Base-by-base conservation (phyloP, 495 filamentous ascomycete species). In the Penicillium turbatum region DNA sequence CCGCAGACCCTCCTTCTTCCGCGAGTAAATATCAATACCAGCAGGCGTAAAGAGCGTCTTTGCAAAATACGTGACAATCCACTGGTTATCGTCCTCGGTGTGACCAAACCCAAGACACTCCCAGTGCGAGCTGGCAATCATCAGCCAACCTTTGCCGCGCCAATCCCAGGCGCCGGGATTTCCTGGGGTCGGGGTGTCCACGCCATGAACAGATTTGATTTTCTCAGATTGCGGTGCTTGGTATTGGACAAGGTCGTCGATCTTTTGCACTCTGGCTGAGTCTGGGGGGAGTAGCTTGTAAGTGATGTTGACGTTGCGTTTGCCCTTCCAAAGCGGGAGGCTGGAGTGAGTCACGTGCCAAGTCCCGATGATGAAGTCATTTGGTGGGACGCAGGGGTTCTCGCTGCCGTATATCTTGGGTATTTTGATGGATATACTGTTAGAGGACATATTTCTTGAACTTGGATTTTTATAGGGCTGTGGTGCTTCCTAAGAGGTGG, bases 41-140 rank as follows among this genome's bases (percentile, higher is more conserved):
- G 85, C 84, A 39, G 84, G 83, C 40, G 86, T 89, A 60, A 91
- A 91, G 41, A 86, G 50, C 30, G 84, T 90, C 53, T 83, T 83
- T 53, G 79, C 79, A 64, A 92, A 93, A 72, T 82, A 88, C 3
- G 86, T 91, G 4, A 91, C 85, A 8, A 81, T 77, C 85, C 84
- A 92, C 71, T 66, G 66, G 50, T 53, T 74, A 63, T 35, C 58
- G 56, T 53, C 71, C 45, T 68, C 79, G 37, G 64, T 57, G 55
- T 82, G 72, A 1, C 87, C 87, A 73, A 75, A 88, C 5, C 86
- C 86, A 37, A 92, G 63, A 13, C 88, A 68, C 74, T 92, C 87
- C 87, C 88, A 92, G 62, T 86, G 81, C 38, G 77, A 81, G 34
- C 68, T 72, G 19, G 83, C 83, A 44, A 89, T 78, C 53, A 71